Conservation (phyloP, 768 basidiomycete species). For the Baorangia bicolor region DNA sequence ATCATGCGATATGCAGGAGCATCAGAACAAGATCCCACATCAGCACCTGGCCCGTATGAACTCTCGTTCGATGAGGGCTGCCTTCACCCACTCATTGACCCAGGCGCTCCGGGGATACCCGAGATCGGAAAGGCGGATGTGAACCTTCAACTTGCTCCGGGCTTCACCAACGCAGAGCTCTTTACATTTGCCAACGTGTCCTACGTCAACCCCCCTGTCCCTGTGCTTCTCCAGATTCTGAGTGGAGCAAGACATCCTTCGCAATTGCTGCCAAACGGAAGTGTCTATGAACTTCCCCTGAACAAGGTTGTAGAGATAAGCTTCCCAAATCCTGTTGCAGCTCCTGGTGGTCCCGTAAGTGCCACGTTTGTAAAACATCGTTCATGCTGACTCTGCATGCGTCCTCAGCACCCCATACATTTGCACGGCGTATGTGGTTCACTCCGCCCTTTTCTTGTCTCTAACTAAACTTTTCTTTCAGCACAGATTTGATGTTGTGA, state of each 20-base stretch:
- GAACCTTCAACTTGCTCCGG: slow-evolving; percentile 25
- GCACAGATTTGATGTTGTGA: slow-evolving; percentile 40
- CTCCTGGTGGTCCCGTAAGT: slow-evolving; percentile 33
- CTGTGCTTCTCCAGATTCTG: slow-evolving; percentile 59
- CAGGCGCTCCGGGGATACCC: slow-evolving; percentile 40
- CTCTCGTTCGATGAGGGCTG: slow-evolving; percentile 38
- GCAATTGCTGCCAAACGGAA: slow-evolving; percentile 49
- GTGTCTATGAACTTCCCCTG: slow-evolving; percentile 44
- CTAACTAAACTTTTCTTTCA: slow-evolving; percentile 3
- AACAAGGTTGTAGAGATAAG: slow-evolving; percentile 48
- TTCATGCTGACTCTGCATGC: neutral
- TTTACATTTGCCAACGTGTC: slow-evolving; percentile 31
- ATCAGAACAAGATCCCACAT: slow-evolving; percentile 41
- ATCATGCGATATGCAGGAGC: slow-evolving; percentile 55
- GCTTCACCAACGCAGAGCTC: neutral
- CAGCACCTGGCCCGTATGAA: slow-evolving; percentile 22
- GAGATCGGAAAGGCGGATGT: slow-evolving; percentile 42
- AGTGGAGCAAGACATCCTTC: slow-evolving; percentile 48
- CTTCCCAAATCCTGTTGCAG: slow-evolving; percentile 36
- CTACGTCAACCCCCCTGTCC: slow-evolving; percentile 43
- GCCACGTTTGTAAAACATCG: neutral
- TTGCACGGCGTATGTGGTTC: slow-evolving; percentile 38
- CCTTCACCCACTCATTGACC: slow-evolving; percentile 37
- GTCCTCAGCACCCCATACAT: slow-evolving; percentile 39
- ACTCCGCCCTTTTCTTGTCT: neutral